phyloP scores from a whole-genome alignment of 83 land plant species.

The Picea mariana region DNA sequence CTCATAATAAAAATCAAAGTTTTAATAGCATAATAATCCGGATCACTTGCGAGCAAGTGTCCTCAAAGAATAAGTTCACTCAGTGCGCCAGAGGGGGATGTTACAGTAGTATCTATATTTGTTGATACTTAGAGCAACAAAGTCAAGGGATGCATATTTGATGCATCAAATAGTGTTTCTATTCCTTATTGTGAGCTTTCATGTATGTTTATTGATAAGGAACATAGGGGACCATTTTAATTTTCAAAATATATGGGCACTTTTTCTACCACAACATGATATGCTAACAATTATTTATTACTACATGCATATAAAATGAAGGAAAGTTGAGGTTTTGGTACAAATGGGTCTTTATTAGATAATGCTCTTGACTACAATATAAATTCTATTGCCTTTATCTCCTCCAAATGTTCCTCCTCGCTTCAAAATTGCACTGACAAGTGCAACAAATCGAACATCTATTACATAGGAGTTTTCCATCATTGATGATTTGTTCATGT shows the following conservation, averaged over 20 bases:
- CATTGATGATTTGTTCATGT: conserved; percentile 89
- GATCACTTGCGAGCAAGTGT: too few relatives aligned
- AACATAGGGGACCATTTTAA: conserved; percentile 84
- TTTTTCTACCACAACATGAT: conserved; percentile 42
- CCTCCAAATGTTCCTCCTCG: conserved; percentile 26
- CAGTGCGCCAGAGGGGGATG: too few relatives aligned
- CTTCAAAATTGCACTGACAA: conserved; percentile 22
- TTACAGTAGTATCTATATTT: too few relatives aligned
- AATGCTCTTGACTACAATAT: conserved; percentile 60
- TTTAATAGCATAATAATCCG: too few relatives aligned
- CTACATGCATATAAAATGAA: conserved; percentile 76
- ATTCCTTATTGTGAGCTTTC: conserved; percentile 94
- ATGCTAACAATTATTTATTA: conserved; percentile 55
- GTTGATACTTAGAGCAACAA: conserved; percentile 95
- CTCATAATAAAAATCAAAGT: too few relatives aligned
- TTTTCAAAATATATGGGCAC: conserved; percentile 74
- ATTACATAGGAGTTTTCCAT: conserved; percentile 28
- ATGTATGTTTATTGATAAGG: conserved; percentile 97
- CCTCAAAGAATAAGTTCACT: too few relatives aligned
- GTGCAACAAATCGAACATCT: conserved; percentile 9
- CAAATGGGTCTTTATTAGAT: conserved; percentile 65
- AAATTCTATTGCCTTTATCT: conserved; percentile 19
- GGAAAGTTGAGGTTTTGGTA: conserved; percentile 38
- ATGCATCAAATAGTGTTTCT: conserved; percentile 90
- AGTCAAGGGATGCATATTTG: conserved; percentile 94